Evolutionary conservation across 495 filamentous ascomycete genomes (phyloP).

Genomic region (Evansstolkia leycettana): DNA sequence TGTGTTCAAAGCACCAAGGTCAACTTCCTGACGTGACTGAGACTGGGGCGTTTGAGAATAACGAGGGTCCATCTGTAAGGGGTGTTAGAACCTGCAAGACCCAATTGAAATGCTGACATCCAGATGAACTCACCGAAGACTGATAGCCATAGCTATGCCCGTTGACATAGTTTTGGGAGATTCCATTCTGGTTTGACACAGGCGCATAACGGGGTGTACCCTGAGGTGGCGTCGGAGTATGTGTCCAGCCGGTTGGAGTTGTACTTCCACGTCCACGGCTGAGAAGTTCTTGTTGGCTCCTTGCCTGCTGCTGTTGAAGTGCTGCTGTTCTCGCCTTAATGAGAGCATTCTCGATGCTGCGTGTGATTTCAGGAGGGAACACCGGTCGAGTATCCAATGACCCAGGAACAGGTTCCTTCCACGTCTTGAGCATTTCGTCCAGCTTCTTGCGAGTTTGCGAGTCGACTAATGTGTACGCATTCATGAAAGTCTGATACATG

Average conservation of each 20-base stretch:
- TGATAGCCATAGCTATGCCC: slow-evolving; percentile 22
- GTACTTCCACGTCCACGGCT: slow-evolving; percentile 41
- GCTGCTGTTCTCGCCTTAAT: slow-evolving; percentile 75
- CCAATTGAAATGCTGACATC: slow-evolving; percentile 1
- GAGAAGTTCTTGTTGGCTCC: slow-evolving; percentile 50
- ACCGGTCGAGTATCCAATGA: slow-evolving; percentile 81
- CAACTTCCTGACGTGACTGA: slow-evolving; percentile 22
- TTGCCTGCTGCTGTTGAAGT: slow-evolving; percentile 56
- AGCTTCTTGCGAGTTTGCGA: slow-evolving; percentile 68
- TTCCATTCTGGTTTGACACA: slow-evolving; percentile 10
- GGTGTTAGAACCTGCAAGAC: slow-evolving; percentile 7
- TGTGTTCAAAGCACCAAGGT: slow-evolving; percentile 62
- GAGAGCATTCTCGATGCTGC: slow-evolving; percentile 84
- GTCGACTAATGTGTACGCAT: slow-evolving; percentile 83
- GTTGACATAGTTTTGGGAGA: slow-evolving; percentile 16
- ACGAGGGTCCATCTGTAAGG: slow-evolving; percentile 12
- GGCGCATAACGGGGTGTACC: slow-evolving; percentile 26
- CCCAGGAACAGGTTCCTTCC: slow-evolving; percentile 92
- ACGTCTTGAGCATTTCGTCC: slow-evolving; percentile 95
- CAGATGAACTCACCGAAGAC: slow-evolving; percentile 18
- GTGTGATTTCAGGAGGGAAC: slow-evolving; percentile 71
- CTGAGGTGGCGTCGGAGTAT: slow-evolving; percentile 60
- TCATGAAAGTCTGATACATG: slow-evolving; percentile 90
- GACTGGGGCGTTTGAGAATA: slow-evolving; percentile 25
- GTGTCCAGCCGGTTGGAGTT: slow-evolving; percentile 42